These are phyloP conservation scores for Penicillium sp. DNA, from an alignment of 2,329 filamentous ascomycete species.

Conservation along the genomic window DNA sequence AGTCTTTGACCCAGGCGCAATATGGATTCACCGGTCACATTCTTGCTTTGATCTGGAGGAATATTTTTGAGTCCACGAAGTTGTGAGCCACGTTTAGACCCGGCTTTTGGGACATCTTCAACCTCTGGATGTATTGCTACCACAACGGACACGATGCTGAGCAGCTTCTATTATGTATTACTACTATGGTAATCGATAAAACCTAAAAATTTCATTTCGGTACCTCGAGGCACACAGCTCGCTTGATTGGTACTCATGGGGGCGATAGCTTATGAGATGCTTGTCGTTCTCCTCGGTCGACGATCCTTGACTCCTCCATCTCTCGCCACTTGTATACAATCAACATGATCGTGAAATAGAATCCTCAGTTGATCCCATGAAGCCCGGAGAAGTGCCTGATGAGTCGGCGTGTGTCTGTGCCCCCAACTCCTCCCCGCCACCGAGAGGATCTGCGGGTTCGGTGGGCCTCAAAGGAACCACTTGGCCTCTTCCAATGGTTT, in stretches of 20 bases:
- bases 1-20: background rate
- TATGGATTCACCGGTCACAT: background rate
- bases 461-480: slow-evolving; percentile 20
- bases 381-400: too few relatives aligned
- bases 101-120: slow-evolving; percentile 3
- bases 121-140: slow-evolving; percentile 3
- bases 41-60: slow-evolving; percentile 7
- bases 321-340: too few relatives aligned
- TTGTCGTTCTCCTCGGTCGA: too few relatives aligned
- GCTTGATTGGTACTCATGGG: too few relatives aligned
- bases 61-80: slow-evolving; percentile 8
- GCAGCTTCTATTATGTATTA: slow-evolving; percentile 20
- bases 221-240: too few relatives aligned
- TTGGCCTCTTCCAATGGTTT: slow-evolving; percentile 31
- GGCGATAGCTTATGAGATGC: too few relatives aligned
- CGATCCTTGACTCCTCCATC: too few relatives aligned
- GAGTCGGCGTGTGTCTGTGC: too few relatives aligned
- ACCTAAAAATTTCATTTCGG: background rate
- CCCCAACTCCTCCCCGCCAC: background rate
- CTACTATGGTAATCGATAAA: slow-evolving; percentile 17
- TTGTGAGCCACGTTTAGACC: slow-evolving; percentile 6
- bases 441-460: background rate
- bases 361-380: too few relatives aligned
- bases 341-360: too few relatives aligned
- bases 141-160: slow-evolving; percentile 5